These are phyloP conservation scores for Paratinospora sagittata DNA, from an alignment of 164 flowering plant species.

Conservation along the genomic window DNA sequence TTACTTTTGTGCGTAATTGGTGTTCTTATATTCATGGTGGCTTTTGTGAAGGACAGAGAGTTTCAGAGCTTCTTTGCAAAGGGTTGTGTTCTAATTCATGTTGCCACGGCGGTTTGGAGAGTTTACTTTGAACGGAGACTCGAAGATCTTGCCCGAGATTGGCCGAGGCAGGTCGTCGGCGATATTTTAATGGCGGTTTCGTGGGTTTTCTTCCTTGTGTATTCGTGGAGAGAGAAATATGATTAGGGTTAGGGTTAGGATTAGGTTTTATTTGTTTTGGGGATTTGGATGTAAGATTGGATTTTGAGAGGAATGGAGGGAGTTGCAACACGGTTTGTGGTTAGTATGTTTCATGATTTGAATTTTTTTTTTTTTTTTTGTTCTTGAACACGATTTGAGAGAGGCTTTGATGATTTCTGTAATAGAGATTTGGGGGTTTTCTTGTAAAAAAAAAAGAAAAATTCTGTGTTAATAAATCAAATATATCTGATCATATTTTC, in stretches of 20 bases:
- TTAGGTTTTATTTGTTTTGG: too few relatives aligned
- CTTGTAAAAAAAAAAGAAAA: not conserved
- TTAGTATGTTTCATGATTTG: conserved; percentile 6
- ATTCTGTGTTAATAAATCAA: not conserved
- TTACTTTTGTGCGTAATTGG: conserved; percentile 59
- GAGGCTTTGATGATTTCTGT: too few relatives aligned
- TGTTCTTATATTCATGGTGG: conserved; percentile 59
- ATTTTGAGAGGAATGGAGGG: not conserved
- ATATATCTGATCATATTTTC: not conserved
- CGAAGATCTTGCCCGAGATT: conserved; percentile 57
- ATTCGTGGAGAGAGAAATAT: conserved; percentile 77
- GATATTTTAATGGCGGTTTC: conserved; percentile 52
- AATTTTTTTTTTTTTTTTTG: not conserved
- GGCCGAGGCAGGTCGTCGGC: conserved; percentile 53
- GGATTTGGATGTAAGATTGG: not conserved
- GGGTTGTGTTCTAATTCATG: conserved; percentile 60
- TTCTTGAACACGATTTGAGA: not conserved
- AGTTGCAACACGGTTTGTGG: not conserved
- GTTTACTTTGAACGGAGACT: conserved; percentile 53
- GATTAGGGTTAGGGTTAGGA: conserved; percentile 41
- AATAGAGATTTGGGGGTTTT: too few relatives aligned
- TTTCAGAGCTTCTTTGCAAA: conserved; percentile 69
- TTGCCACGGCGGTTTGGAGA: conserved; percentile 63
- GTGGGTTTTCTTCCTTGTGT: conserved; percentile 67
- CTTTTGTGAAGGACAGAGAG: conserved; percentile 58